Base-by-base conservation (phyloP, 2,329 filamentous ascomycete species). In the Pochonia chlamydosporia region DNA sequence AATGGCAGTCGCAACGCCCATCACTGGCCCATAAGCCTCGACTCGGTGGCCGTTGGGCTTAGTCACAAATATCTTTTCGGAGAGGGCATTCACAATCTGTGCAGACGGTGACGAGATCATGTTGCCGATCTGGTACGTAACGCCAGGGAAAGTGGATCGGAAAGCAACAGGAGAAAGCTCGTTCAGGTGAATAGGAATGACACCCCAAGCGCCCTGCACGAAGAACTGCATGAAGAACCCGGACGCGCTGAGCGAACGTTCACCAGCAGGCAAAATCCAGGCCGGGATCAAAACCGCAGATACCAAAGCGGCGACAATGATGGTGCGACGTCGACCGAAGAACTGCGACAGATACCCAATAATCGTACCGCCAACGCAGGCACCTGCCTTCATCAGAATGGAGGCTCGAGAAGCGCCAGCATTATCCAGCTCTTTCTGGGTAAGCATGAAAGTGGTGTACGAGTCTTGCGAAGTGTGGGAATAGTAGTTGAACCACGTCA, bases 361-460 rank as follows among this genome's bases (percentile, higher is more conserved):
- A 51, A 85, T 79, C 36, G 81, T 84, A 23, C 85, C 85, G 28
- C 85, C 87, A 1, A 89, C 79, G 55, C 84, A 87, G 37, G 87
- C 85, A 23, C 87, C 87, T 1, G 78, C 81, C 68, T 90, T 90
- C 82, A 89, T 89, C 49, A 91, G 66, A 55, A 91, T 90, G n/a
- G 80, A 85, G 14, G 85, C 85, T n/a, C 85, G 80, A 7, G 78
- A 85, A 4, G 86, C 84, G 1, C 73, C 74, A 2, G 70, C 60
- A 57, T 87, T 84, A 46, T 73, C 59, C 49, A 91, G 73, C 52
- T 82, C 80, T 66, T 91, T 90, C 56, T 88, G 76, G 4, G 75
- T 76, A 33, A 84, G 72, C 83, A 91, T 85, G 62, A 90, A 89
- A 3, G 87, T 90, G 0, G 87, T 89, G 69, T 90, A 91, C 42